Base-by-base conservation (phyloP, 1,284 basidiomycete genomes). In the Coniferiporia weirii region DNA sequence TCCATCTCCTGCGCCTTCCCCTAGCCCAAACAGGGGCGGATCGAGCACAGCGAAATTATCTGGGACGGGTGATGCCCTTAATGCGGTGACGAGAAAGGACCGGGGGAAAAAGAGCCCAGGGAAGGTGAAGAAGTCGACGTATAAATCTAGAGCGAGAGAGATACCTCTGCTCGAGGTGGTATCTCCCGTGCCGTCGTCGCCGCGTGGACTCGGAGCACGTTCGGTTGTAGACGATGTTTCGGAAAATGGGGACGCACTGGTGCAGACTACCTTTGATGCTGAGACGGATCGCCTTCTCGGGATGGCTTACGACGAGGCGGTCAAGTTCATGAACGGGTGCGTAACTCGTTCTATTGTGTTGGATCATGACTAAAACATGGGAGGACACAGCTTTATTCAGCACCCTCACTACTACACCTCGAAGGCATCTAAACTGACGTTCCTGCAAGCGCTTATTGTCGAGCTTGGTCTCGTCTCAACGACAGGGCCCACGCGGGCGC, bases 221-320 rank as follows among this genome's bases (percentile, higher is more conserved):
- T 73, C 76, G 5, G 74, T 81, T 57, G 80, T 81, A 6, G 79
- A 83, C 63, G 80, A 82, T 64, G 68, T 78, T 43, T 81, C 80
- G 10, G 78, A 81, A 65, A 67, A 67, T 27, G 74, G 72, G 20
- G 77, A 77, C 45, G 36, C 20, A 19, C 56, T 66, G n/a, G 67
- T 68, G 3, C 73, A 79, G 19, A 59, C 32, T 32, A 20, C 35
- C 15, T 34, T 27, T 4, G 38, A 55, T 36, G 15, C 54, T 15
- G 53, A 60, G 54, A 56, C 53, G 48, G 54, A 56, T 22, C 54
- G 49, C 10, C 27, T 60, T 43, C 52, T 40, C 12, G 58, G 57
- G 13, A 34, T 56, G 3, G 66, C 63, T 3, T 70, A 67, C 51
- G 60, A 66, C 15, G 64, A 69, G 51, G 85, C 85, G 3, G 75